Evolutionary conservation across 306 rosid genomes (phyloP), one percentile per base, ranked within the genome.

Genomic region (Lagenaria siceraria): DNA sequence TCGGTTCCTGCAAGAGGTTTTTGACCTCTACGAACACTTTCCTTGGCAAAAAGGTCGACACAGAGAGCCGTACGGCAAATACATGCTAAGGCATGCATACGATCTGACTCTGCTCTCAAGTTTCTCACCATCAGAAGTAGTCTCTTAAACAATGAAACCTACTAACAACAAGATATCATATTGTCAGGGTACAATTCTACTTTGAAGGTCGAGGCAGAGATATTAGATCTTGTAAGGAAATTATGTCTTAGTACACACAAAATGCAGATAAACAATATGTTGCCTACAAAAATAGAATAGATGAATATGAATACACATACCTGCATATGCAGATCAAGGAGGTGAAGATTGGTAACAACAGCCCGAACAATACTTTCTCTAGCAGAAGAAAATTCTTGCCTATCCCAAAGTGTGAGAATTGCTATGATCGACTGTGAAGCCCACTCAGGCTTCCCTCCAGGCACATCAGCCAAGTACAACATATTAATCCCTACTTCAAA

Each of bases 391-490:
- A 92, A 96, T 61, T 96, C 99, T 81, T 92, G 96, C 79, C 99
- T 84, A 61, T 96, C 99, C 99, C 99, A 96, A 43, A 96, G 85
- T 2, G 98, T 92, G 79, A 96, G 96, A 84, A 96, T 88, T 1
- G 99, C 97, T 24, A 96, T 92, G 62, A 88, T 90, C 1, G 99
- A 92, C 56, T 89, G 97, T 1, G 99, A 96, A 55, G 99, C 99
- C 99, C 99, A 96, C 79, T 96, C 99, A 8, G 97, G 89, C 79
- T 96, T 96, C 80, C 99, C 98, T 55, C 99, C 99, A 81, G 98
- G 93, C 62, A 96, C 99, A 85, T 96, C 99, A 78, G 99, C 99
- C 80, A 96, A 85, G 81, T 96, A 92, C 87, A 96, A 60, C 98
- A 92, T 88, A 70, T 96, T 93, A 58, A 96, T 96, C 78, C 93